Evolutionary conservation across 208 protist genomes (phyloP), one percentile per base, ranked within the genome.

Genomic region (Trypanosoma avium): DNA sequence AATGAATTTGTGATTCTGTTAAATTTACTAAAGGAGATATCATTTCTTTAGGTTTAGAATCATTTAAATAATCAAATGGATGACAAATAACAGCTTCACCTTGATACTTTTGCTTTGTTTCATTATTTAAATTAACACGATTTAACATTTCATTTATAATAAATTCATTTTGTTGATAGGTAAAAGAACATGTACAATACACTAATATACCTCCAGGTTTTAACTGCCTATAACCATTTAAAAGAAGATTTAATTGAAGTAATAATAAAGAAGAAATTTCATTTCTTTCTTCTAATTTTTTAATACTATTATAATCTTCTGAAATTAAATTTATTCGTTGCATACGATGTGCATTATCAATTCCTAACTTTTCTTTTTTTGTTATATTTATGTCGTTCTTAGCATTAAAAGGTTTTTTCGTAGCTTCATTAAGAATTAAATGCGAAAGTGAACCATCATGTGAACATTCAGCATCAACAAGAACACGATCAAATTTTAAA

Each of bases 101-200:
- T 2, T 47, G 40, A 24, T 66, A 61, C 21, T 45, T 19, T 46
- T 53, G 30, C 38, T 59, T 47, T 29, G 35, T 30, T 46, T 70
- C 64, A 49, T 35, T 26, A 43, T 27, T 60, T 0, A 26, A 19
- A 57, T 69, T 62, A 30, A 70, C 58, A 33, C 42, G 52, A 35
- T 65, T 54, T 8, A 97, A 46, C 46, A 94, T 90, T 8, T 75
- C 66, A 3, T 48, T 61, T 45, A 98, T 90, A 50, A 97, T 79
- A 40, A 81, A 70, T 55, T 98, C 96, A 62, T 97, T 95, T 47
- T 98, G 93, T 21, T 68, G 30, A 46, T 86, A 93, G 5, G 82
- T 80, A 56, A 98, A 93, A 60, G 91, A 93, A 75, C 96, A 98
- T 19, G 94, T 98, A 52, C 82, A 85, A 75, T 97, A 98, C n/a